Evolutionary conservation across 257 asterid genomes (phyloP), one percentile per base, ranked within the genome.

Genomic region (Linderniella brevidens): DNA sequence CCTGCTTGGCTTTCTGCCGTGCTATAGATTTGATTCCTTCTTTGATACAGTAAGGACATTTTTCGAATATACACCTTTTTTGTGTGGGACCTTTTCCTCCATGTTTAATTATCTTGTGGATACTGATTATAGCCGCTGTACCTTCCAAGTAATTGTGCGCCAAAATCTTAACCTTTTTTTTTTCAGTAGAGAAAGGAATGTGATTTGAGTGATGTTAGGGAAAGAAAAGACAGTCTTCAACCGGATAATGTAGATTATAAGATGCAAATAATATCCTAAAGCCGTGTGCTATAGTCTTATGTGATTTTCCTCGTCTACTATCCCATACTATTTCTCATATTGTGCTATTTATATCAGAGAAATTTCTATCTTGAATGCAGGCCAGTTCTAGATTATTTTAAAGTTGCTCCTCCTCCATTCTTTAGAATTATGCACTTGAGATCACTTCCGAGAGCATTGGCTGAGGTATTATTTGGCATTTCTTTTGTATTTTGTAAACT

Each of bases 391-490:
- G 64, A 64, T 62, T 90, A 90, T 73, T 81, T 84, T 57, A 53
- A 64, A 42, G 63, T 49, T 69, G 87, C 96, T 47, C 94, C 96
- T 63, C 76, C 94, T 60, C 96, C 98, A 13, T 90, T 84, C 32
- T 67, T 80, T 65, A 75, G 86, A 72, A 64, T 85, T n/a, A 69
- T 46, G 59, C 70, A 38, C 56, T 64, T 54, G 39, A 44, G 46
- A 63, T 54, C 72, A 48, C 68, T 63, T 65, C 43, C 50, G 13
- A 51, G 55, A 52, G 74, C 66, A 37, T 54, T 68, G 17, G 13
- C 60, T 41, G 46, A 36, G 84, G 97, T 88, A 78, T 49, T 41
- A n/a, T 52, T 13, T 29, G 19, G 1, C 19, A 8, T 13, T 16
- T 9, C 35, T 35, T 29, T 19, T 37, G 41, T 11, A 4, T 17